Evolutionary conservation across 768 basidiomycete species (phyloP), one percentile per base, ranked within the genome.

Genomic region (Boletus sensibilis): DNA sequence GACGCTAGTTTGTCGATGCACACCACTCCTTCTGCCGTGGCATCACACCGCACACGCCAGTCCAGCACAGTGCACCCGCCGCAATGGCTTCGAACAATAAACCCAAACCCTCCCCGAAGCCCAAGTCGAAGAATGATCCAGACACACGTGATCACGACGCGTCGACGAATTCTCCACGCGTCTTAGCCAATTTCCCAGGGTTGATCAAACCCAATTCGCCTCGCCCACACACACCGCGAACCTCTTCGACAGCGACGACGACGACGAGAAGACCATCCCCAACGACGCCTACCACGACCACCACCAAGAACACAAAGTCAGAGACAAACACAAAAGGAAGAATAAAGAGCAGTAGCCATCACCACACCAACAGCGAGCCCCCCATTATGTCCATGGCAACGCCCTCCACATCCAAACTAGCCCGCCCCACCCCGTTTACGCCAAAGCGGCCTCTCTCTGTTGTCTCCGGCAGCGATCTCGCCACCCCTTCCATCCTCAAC

Each of bases 401-500:
- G 2, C 64, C 70, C 12, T 67, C 74, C 18, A 70, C 70, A 13
- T 71, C 72, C 20, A 82, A 72, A 58, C 67, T 76, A 38, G 65
- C 69, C 33, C 75, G 79, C 13, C 68, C 74, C 4, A 64, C 72
- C 14, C 80, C 79, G 3, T 85, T 84, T 58, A 85, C 84, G 1
- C 84, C 84, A 18, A 83, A 79, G 60, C 76, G 82, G 20, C 77
- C 81, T 2, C 67, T 78, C 41, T 81, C 78, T 31, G 67, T 69
- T 16, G 25, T 34, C 9, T 63, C 74, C n/a, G 69, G 72, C 21
- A 68, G 56, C 16, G 73, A 76, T 37, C 60, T 78, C 0, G 52
- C 73, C 3, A 76, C 75, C 0, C 70, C 75, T 12, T 74, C 73
- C 49, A 50, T 72, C n/a, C 70, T 74, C 27, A 63, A 33, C 2